Percentiles rank a stretch among this genome's conserved stretches.
Conservation (phyloP, 192 early-diverging fungal species). For the Coemansia sp. region DNA sequence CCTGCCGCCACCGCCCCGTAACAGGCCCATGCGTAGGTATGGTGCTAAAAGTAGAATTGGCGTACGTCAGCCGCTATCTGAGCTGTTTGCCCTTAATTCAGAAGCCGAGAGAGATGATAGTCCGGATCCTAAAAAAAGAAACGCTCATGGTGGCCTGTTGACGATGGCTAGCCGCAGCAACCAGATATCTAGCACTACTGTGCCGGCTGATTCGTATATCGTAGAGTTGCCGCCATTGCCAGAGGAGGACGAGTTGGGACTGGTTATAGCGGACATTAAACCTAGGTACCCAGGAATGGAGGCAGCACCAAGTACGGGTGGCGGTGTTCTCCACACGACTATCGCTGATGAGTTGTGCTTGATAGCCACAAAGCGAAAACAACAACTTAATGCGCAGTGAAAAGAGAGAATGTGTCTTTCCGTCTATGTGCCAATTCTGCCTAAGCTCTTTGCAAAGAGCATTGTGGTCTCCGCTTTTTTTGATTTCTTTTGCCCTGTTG, state of each 20-base stretch:
- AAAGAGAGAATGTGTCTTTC: neutral
- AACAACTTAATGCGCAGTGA: neutral
- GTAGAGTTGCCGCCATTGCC: neutral
- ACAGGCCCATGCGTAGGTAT: neutral
- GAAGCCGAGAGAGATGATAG: neutral
- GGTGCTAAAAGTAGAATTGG: neutral
- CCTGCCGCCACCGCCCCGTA: constrained; percentile 27
- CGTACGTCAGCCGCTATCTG: neutral
- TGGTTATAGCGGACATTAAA: neutral
- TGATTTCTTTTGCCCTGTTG: neutral
- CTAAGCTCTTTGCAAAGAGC: neutral
- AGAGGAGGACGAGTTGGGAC: constrained; percentile 3
- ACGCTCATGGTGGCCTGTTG: neutral
- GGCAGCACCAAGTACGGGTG: neutral
- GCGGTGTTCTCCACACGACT: neutral
- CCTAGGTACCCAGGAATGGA: neutral
- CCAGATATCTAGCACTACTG: neutral
- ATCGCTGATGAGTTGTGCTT: constrained; percentile 11
- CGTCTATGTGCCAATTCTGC: neutral
- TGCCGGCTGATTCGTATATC: neutral
- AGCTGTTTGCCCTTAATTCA: neutral
- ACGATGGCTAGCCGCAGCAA: neutral
- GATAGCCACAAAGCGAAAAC: neutral
- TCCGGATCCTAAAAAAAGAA: neutral
- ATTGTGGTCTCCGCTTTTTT: neutral